These are phyloP conservation scores for Aureobasidium lini DNA, from an alignment of 2,329 filamentous ascomycete species.

Conservation along the genomic window DNA sequence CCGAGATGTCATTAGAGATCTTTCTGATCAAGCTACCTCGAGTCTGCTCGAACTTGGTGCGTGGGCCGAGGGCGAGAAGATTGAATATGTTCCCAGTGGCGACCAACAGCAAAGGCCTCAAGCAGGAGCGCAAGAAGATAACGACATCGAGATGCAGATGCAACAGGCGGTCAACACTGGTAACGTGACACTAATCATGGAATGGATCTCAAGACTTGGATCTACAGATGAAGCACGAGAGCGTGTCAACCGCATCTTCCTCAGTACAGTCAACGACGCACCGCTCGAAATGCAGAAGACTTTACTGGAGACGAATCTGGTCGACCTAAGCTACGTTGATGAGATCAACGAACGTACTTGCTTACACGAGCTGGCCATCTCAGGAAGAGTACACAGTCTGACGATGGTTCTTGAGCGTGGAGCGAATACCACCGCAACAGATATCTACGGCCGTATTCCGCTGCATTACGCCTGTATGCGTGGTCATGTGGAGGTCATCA, in stretches of 20 bases:
- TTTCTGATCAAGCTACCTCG: slow-evolving; percentile 96
- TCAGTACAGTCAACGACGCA: slow-evolving; percentile 81
- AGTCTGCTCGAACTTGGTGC: slow-evolving; percentile 89
- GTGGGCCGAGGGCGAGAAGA: slow-evolving; percentile 93
- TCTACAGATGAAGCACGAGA: slow-evolving; percentile 58
- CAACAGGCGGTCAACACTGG: slow-evolving; percentile 80
- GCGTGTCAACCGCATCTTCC: slow-evolving; percentile 79
- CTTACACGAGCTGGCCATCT: slow-evolving; percentile 92
- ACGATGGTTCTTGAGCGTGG: slow-evolving; percentile 64
- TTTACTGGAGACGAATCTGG: slow-evolving; percentile 70
- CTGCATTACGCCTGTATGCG: slow-evolving; percentile 96
- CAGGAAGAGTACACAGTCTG: slow-evolving; percentile 74
- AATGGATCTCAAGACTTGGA: slow-evolving; percentile 68
- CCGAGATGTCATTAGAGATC: slow-evolving; percentile 87
- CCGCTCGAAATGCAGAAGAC: slow-evolving; percentile 67
- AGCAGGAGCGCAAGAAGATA: slow-evolving; percentile 64
- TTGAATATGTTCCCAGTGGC: slow-evolving; percentile 51
- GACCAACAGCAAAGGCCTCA: slow-evolving; percentile 27
- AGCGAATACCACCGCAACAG: slow-evolving; percentile 71
- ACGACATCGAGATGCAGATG: slow-evolving; percentile 81
- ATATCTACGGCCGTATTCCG: slow-evolving; percentile 90
- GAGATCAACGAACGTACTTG: slow-evolving; percentile 98
- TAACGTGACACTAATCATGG: slow-evolving; percentile 67
- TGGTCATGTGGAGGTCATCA: slow-evolving; percentile 76
- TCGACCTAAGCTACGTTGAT: slow-evolving; percentile 89